Evolutionary conservation across 345 rosid genomes (phyloP).

Genomic region (Salix arbutifolia): DNA sequence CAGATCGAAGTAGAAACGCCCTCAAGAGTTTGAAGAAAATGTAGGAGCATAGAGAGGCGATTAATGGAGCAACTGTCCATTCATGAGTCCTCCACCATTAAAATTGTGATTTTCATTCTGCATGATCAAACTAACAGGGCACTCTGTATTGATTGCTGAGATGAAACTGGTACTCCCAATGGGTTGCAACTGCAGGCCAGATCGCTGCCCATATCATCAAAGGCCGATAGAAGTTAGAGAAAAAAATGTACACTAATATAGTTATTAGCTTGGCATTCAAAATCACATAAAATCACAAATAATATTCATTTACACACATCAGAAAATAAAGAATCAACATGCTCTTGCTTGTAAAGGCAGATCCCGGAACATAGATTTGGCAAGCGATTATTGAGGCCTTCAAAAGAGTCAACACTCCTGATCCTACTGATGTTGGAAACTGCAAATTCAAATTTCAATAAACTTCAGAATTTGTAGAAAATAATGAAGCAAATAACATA

Average conservation of each 20-base stretch:
- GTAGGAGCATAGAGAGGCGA: constrained; percentile 22
- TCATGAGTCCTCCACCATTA: constrained; percentile 29
- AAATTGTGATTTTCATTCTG: constrained; percentile 29
- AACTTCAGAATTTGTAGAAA: too few species aligned
- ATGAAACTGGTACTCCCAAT: constrained; percentile 33
- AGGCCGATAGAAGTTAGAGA: background rate
- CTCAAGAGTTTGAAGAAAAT: constrained; percentile 16
- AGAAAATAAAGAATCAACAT: constrained; percentile 21
- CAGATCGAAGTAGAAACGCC: constrained; percentile 21
- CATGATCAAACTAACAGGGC: constrained; percentile 22
- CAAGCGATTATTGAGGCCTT: constrained; percentile 33
- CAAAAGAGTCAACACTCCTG: constrained; percentile 23
- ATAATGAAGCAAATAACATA: too few species aligned
- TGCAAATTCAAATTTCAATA: constrained; percentile 10
- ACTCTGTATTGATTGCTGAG: constrained; percentile 28
- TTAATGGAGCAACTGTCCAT: constrained; percentile 32
- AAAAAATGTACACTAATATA: too few species aligned
- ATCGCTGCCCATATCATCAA: constrained; percentile 20
- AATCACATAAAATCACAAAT: too few species aligned
- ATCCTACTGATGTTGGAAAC: constrained; percentile 32
- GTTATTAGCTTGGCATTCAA: too few species aligned
- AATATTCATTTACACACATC: constrained; percentile 12
- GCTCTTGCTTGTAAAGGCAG: constrained; percentile 27
- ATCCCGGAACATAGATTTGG: constrained; percentile 28
- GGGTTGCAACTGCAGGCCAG: constrained; percentile 34